Conservation (phyloP, 495 filamentous ascomycete species). For the Bacidia rubella region DNA sequence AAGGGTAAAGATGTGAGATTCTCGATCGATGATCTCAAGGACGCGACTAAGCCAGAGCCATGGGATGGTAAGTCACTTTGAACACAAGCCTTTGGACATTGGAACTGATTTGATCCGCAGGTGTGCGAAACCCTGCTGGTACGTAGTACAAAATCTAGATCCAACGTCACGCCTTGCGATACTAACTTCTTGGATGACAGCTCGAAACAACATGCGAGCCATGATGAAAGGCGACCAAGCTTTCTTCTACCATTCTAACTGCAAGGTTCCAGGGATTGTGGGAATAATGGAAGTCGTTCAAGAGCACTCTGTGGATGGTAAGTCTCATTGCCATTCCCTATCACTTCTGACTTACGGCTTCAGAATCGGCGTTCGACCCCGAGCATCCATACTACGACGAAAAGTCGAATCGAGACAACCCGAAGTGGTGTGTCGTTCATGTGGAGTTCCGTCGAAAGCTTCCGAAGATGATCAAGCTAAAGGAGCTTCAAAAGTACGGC, state of each 20-base stretch:
- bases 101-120: constrained; percentile 20
- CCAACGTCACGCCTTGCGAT: background rate
- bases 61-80: constrained; percentile 60
- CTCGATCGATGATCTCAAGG: constrained; percentile 80
- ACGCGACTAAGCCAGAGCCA: constrained; percentile 51
- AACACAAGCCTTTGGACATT: background rate
- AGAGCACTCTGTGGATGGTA: constrained; percentile 69
- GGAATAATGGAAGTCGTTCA: constrained; percentile 88
- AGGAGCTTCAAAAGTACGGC: constrained; percentile 53
- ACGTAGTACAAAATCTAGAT: constrained; percentile 14
- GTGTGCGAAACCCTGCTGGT: constrained; percentile 46
- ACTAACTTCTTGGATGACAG: constrained; percentile 22
- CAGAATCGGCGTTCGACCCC: constrained; percentile 70
- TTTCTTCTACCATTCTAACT: constrained; percentile 98
- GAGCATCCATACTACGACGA: constrained; percentile 72
- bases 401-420: constrained; percentile 55
- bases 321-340: constrained; percentile 12
- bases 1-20: constrained; percentile 82
- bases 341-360: background rate
- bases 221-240: constrained; percentile 89
- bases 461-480: constrained; percentile 51
- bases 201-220: constrained; percentile 71
- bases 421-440: constrained; percentile 80
- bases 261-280: constrained; percentile 77
- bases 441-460: constrained; percentile 79